Percentiles rank a stretch among this genome's conserved stretches.
phyloP scores from a whole-genome alignment of 2,329 filamentous ascomycete genomes.

The Botrytis galanthina region DNA sequence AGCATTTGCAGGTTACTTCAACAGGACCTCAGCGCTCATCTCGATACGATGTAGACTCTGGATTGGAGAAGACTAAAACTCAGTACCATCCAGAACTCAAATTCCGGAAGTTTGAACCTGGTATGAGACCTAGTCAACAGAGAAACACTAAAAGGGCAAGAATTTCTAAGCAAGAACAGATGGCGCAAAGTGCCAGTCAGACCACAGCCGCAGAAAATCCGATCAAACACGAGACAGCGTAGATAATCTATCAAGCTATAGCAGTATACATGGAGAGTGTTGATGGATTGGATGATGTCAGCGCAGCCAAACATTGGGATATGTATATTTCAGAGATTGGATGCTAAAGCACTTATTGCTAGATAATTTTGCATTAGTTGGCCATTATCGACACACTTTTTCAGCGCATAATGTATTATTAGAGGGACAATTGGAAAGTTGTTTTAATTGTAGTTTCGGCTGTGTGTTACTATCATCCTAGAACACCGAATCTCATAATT shows the following conservation, averaged over 20 bases:
- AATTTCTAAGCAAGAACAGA: neutral
- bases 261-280: neutral
- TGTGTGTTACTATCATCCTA: neutral
- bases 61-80: neutral
- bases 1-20: neutral
- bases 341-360: neutral
- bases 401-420: neutral
- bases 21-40: neutral
- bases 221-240: too few relatives aligned
- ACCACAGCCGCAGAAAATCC: fast-evolving
- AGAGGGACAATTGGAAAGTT: neutral
- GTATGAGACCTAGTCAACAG: neutral
- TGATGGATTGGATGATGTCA: neutral
- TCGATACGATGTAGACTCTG: neutral
- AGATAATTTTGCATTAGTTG: neutral
- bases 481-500: neutral
- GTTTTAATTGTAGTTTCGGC: too few relatives aligned
- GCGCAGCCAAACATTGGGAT: neutral
- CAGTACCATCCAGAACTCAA: fast-evolving
- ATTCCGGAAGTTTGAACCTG: neutral
- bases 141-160: neutral
- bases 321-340: neutral
- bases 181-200: neutral
- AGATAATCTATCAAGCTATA: neutral
- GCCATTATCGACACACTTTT: neutral